A percentile compares a stretch with the other conserved stretches of the same genome.
Evolutionary conservation across 345 rosid species (phyloP).

Genomic region (Acer saccharum): DNA sequence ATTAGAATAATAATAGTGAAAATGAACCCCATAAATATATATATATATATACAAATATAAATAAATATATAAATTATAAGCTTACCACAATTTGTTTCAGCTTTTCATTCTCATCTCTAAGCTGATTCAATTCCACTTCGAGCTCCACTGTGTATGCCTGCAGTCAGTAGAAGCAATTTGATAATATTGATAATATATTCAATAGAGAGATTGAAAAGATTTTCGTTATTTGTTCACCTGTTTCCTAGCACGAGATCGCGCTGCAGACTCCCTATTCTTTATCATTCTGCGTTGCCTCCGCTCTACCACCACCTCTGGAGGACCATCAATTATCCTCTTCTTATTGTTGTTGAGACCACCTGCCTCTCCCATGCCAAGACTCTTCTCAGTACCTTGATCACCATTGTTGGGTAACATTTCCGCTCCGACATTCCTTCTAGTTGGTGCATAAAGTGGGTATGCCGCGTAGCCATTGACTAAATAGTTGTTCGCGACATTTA

Average conservation of each 20-base stretch:
- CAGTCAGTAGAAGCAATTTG: not conserved
- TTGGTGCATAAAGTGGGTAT: constrained; percentile 34
- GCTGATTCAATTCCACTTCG: constrained; percentile 78
- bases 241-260: constrained; percentile 91
- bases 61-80: no score
- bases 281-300: constrained; percentile 89
- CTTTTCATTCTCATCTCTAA: constrained; percentile 74
- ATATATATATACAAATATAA: no score
- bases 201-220: not conserved
- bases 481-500: constrained; percentile 19
- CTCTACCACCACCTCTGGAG: constrained; percentile 71
- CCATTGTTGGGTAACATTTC: constrained; percentile 34
- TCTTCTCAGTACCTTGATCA: constrained; percentile 32
- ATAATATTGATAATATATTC: not conserved
- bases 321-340: constrained; percentile 67
- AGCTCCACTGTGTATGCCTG: constrained; percentile 93
- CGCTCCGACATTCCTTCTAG: constrained; percentile 32
- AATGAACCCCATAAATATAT: not conserved
- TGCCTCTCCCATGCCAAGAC: constrained; percentile 32
- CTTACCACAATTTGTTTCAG: constrained; percentile 66
- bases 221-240: constrained; percentile 45
- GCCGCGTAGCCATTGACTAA: constrained; percentile 32
- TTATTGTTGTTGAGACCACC: constrained; percentile 40
- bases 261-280: constrained; percentile 91
- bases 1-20: not conserved